Base-by-base conservation (phyloP, 2,329 filamentous ascomycete species). In the Penicillium hesseltinei region DNA sequence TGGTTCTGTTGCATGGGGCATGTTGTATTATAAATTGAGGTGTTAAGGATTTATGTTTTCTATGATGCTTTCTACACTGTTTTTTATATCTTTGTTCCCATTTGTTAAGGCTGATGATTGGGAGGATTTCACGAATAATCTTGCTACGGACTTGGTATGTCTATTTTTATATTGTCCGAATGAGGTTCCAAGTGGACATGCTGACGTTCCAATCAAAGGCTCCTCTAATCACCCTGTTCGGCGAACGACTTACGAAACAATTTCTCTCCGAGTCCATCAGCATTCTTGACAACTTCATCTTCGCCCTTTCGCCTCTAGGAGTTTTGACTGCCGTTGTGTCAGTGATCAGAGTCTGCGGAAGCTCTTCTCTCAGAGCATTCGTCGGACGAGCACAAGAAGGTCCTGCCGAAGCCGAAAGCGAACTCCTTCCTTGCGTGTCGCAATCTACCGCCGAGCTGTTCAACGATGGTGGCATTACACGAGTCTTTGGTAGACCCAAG, bases 361-460 rank as follows among this genome's bases (percentile, higher is more conserved):
- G 72, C 1, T 62, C 71, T 1, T 78, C 73, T 53, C 67, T 81
- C 0, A 75, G 75, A 21, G 77, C 79, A 0, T 71, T 81, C 7
- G 71, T 81, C 10, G 80, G 79, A 2, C 67, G 80, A 46, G 78
- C 77, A 0, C 71, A 77, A 38, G 80, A 81, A 59, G 77, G 73
- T 4, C 67, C 69, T 0, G 73, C 76, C 0, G 68, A 71, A 1
- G 75, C 72, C 0, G 79, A 81, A 29, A 64, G 66, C 0, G 79
- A 81, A 25, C 61, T 81, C 0, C 70, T 80, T 56, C 78, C 78
- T 0, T 82, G 78, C 5, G 80, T 80, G 0, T 80, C 78, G 0
- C 65, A 76, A 10, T 76, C 77, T 1, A 78, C 76, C 0, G 78
- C 76, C 4, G 79, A 82, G 56, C 62, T 81, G 0, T 81, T 75